phyloP scores from a whole-genome alignment of 345 rosid genomes.

The Populus ilicifolia region DNA sequence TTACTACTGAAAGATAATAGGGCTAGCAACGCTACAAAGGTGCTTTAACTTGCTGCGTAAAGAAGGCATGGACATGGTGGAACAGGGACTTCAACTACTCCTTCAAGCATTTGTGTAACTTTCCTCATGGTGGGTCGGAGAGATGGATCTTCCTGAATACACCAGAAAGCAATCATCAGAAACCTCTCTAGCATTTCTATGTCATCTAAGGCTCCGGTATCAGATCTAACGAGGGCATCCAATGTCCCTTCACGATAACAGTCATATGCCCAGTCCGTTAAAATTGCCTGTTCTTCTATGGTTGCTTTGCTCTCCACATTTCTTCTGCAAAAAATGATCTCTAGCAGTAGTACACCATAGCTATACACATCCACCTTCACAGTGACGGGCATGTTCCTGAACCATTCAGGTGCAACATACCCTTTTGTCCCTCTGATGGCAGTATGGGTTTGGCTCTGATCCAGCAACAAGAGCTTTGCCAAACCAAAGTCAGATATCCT shows the following conservation, averaged over 20 bases:
- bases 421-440: slow-evolving; percentile 4
- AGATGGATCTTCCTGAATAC: background rate
- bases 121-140: background rate
- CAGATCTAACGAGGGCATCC: slow-evolving; percentile 1
- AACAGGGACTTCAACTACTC: background rate
- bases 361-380: slow-evolving; percentile 9
- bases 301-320: background rate
- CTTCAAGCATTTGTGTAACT: background rate
- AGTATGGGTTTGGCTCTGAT: background rate
- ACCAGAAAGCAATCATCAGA: background rate
- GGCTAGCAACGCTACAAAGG: too few species aligned
- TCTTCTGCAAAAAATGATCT: slow-evolving; percentile 11
- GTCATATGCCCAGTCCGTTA: slow-evolving; percentile 22
- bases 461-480: slow-evolving; percentile 30
- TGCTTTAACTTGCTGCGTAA: too few species aligned
- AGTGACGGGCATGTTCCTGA: background rate
- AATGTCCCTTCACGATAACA: slow-evolving; percentile 13
- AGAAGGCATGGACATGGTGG: background rate
- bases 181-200: background rate
- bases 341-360: slow-evolving; percentile 1
- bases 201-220: background rate
- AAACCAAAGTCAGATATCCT: slow-evolving; percentile 38
- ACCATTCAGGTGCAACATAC: slow-evolving; percentile 4
- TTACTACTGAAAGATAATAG: too few species aligned
- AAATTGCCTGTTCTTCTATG: slow-evolving; percentile 9